These are phyloP conservation scores for Lasiosphaeriaceae sp. DNA, from an alignment of 495 filamentous ascomycete genomes.

Conservation along the genomic window DNA sequence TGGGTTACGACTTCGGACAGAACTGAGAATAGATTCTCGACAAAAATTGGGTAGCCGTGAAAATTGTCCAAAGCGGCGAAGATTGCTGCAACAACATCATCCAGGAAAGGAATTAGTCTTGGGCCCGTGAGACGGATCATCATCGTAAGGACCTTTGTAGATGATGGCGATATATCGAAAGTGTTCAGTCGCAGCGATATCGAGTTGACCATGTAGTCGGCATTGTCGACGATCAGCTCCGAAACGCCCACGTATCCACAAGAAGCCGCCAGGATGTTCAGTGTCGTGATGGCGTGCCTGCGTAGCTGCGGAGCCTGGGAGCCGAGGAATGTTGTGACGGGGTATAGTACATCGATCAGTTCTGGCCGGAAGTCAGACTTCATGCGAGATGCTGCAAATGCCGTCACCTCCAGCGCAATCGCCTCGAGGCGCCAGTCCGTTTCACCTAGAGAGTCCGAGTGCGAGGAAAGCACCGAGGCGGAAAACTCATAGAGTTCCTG, in stretches of 20 bases:
- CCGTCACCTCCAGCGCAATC: slow-evolving; percentile 69
- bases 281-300: slow-evolving; percentile 75
- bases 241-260: slow-evolving; percentile 74
- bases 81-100: slow-evolving; percentile 83
- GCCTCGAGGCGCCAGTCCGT: slow-evolving; percentile 68
- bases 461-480: slow-evolving; percentile 55
- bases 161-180: slow-evolving; percentile 86
- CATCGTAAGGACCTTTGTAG: slow-evolving; percentile 88
- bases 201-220: slow-evolving; percentile 94
- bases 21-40: slow-evolving; percentile 80
- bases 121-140: slow-evolving; percentile 87
- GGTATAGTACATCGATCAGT: slow-evolving; percentile 88
- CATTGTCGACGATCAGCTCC: slow-evolving; percentile 83
- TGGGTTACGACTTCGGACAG: slow-evolving; percentile 78
- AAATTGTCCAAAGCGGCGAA: slow-evolving; percentile 89
- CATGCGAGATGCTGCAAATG: slow-evolving; percentile 65
- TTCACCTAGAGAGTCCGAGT: slow-evolving; percentile 42
- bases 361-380: slow-evolving; percentile 72
- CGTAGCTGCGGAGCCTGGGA: slow-evolving; percentile 65
- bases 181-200: slow-evolving; percentile 84
- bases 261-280: slow-evolving; percentile 70
- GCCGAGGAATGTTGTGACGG: slow-evolving; percentile 79
- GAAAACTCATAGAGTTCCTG: slow-evolving; percentile 81
- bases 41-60: slow-evolving; percentile 86
- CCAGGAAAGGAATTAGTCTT: slow-evolving; percentile 77